Base-by-base conservation (phyloP, 2,329 filamentous ascomycete species). In the Aspergillus intermedius region DNA sequence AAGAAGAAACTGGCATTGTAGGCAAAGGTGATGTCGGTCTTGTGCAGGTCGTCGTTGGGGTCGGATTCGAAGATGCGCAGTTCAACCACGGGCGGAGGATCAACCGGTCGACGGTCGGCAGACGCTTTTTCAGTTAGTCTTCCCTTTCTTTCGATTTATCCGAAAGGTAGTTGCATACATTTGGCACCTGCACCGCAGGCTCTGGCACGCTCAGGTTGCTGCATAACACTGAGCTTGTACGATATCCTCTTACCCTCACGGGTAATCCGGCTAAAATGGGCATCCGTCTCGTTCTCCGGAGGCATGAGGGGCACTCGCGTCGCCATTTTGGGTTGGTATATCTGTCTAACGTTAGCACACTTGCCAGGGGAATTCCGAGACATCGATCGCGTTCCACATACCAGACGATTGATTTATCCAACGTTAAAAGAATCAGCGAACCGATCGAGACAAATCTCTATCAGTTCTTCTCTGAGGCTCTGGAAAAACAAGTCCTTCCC, bases 1-100 rank as follows among this genome's bases (percentile, higher is more conserved):
- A 97, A 83, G 73, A 98, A 97, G 79, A 97, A 97, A 71, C 95
- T 95, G 64, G 91, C 91, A 64, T 95, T 91, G 75, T 96, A 95
- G 50, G 83, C 80, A 62, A 95, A 95, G 2, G 93, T 97, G 61
- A 90, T 81, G 52, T 90, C 86, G 48, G 79, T 79, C 45, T 76
- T 71, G 44, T 80, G 77, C 21, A 83, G 76, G 22, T 83, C 80
- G 48, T 75, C 75, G 53, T 63, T 67, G 13, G 71, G 67, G 22
- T 73, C 67, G 8, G 69, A 87, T 64, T 95, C 87, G 60, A 83
- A 89, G 55, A 97, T 87, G 56, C 85, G 86, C 53, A 98, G 77
- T 70, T 95, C 88, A 35, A 97, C 89, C 48, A 98, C 93, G 0
- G 93, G 93, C 2, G 93, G 93, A 52, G 91, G 91, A 68, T 96